These are phyloP conservation scores for Trichoderma gamsii DNA, from an alignment of 495 filamentous ascomycete species.

Conservation along the genomic window DNA sequence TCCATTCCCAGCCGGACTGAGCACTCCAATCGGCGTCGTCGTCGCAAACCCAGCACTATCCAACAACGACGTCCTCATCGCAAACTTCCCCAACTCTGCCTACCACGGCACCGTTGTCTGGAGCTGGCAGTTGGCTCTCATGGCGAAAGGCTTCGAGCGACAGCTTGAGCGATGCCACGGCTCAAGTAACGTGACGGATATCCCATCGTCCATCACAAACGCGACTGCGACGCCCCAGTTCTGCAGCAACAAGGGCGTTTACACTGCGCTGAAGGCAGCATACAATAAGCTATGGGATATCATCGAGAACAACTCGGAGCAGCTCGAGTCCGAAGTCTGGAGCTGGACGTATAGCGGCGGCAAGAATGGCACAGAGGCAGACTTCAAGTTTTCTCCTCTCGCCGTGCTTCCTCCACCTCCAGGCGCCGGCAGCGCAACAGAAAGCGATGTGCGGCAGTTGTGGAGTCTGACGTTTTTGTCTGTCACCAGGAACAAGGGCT, in stretches of 20 bases:
- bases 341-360: constrained; percentile 51
- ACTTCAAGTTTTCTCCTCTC: constrained; percentile 46
- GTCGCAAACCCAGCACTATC: constrained; percentile 60
- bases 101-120: constrained; percentile 65
- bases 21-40: constrained; percentile 50
- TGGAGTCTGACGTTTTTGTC: constrained; percentile 55
- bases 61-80: constrained; percentile 38
- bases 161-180: constrained; percentile 41
- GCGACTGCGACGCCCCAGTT: constrained; percentile 31
- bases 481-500: constrained; percentile 23
- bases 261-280: constrained; percentile 44
- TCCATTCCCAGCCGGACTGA: constrained; percentile 55
- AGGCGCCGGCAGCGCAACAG: constrained; percentile 27
- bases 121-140: constrained; percentile 62
- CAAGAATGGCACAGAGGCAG: constrained; percentile 3
- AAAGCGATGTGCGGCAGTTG: constrained; percentile 48
- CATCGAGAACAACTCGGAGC: constrained; percentile 48
- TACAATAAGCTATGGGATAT: constrained; percentile 49
- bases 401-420: constrained; percentile 48
- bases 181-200: background rate
- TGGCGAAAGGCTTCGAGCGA: constrained; percentile 50
- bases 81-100: constrained; percentile 49
- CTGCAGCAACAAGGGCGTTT: constrained; percentile 42
- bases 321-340: constrained; percentile 57
- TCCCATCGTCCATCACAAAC: constrained; percentile 16